Evolutionary conservation across 768 basidiomycete species (phyloP).

Genomic region (Tulasnella sp.): DNA sequence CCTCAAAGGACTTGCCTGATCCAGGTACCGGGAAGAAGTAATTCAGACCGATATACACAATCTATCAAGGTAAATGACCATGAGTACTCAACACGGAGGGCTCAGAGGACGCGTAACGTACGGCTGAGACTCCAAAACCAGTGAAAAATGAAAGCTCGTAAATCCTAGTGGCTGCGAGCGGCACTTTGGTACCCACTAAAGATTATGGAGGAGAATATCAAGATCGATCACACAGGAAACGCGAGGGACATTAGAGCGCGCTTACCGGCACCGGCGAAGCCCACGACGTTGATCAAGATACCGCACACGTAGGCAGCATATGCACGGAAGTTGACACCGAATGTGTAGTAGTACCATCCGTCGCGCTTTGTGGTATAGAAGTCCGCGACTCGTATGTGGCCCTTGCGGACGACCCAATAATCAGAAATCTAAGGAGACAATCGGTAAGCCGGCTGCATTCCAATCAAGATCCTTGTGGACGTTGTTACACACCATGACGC

Average conservation of each 20-base stretch:
- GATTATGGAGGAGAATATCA: background rate
- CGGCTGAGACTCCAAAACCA: slow-evolving; percentile 59
- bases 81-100: background rate
- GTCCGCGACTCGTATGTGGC: slow-evolving; percentile 59
- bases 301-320: slow-evolving; percentile 60
- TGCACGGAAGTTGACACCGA: slow-evolving; percentile 59
- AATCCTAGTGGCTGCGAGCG: slow-evolving; percentile 57
- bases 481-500: slow-evolving; percentile 49
- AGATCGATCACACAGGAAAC: background rate
- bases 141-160: slow-evolving; percentile 76
- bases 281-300: slow-evolving; percentile 72
- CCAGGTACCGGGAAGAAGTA: slow-evolving; percentile 50
- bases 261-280: slow-evolving; percentile 62
- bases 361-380: slow-evolving; percentile 46
- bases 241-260: background rate
- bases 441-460: background rate
- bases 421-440: slow-evolving; percentile 43
- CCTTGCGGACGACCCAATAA: slow-evolving; percentile 62
- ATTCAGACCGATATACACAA: slow-evolving; percentile 53
- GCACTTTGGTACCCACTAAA: slow-evolving; percentile 44
- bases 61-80: background rate
- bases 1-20: slow-evolving; percentile 36
- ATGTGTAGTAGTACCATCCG: slow-evolving; percentile 68
- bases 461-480: background rate
- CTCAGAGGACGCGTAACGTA: background rate